Evolutionary conservation across 2,329 filamentous ascomycete genomes (phyloP), one percentile per base, ranked within the genome.

Genomic region (Colletotrichum filicis): DNA sequence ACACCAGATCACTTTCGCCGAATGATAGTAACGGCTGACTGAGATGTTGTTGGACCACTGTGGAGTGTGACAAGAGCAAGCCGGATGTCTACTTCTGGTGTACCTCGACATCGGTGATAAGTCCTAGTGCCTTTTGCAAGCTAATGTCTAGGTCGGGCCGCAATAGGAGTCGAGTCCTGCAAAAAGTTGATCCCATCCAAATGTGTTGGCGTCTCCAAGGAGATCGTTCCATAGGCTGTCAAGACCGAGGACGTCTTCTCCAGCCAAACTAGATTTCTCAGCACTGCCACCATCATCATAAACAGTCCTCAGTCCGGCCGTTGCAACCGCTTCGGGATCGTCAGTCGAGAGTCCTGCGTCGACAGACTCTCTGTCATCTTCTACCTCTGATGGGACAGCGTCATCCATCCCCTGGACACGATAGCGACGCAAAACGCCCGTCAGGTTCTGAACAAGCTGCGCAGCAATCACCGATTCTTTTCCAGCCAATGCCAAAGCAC

Each of bases 151-250:
- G 1, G 58, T 58, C 3, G 64, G 63, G 1, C 75, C 77, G 19
- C 71, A 77, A 24, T 75, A 78, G 1, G 71, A 64, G 49, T 78
- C 77, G n/a, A 78, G 66, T 7, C 73, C 76, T 1, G 77, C 73
- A 19, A 79, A 77, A 0, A 79, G 55, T 35, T 78, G 74, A 28
- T 78, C 76, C 67, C 76, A 77, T 24, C 73, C 74, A 46, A 76
- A 76, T 22, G 71, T 63, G 26, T 71, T 66, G 2, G 75, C 62
- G 3, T 72, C 69, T 1, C 61, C 70, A 8, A 76, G 55, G 3
- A 77, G 72, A 9, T 76, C 75, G 55, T 76, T 73, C 76, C 76
- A 79, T 8, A 68, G 49, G 24, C 67, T 42, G 16, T 74, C 68
- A 28, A 71, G 58, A 1, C 61, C 71, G 9, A 75, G 61, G 9